A percentile compares a stretch with the other conserved stretches of the same genome.
phyloP scores from a whole-genome alignment of 2,329 filamentous ascomycete species.

The Diplodia scrobiculata region DNA sequence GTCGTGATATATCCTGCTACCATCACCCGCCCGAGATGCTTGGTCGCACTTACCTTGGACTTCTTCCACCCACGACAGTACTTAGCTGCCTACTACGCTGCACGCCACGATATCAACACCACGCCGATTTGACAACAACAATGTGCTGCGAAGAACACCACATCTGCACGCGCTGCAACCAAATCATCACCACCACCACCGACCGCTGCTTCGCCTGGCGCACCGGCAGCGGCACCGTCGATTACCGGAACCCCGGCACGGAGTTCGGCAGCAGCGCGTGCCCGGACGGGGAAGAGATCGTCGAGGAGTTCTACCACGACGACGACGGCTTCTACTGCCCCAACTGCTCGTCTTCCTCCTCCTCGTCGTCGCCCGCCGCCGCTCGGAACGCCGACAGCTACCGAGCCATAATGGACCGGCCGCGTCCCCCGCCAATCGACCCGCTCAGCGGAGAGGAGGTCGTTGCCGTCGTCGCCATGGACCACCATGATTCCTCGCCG shows the following conservation, averaged over 20 bases:
- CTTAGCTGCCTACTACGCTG: too few species aligned
- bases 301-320: slow-evolving; percentile 20
- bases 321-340: slow-evolving; percentile 17
- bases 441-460: slow-evolving; percentile 6
- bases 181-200: background rate
- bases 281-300: slow-evolving; percentile 21
- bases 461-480: background rate
- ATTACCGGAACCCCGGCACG: slow-evolving; percentile 12
- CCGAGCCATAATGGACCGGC: background rate
- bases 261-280: slow-evolving; percentile 12
- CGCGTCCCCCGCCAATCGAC: slow-evolving; percentile 1
- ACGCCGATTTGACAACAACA: background rate
- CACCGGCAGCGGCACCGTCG: background rate
- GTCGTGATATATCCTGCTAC: background rate
- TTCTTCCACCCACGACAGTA: background rate
- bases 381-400: background rate
- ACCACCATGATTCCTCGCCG: background rate
- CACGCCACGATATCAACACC: too few species aligned
- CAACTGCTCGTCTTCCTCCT: background rate
- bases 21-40: background rate
- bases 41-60: background rate
- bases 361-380: background rate
- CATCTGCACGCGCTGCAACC: slow-evolving; percentile 12
- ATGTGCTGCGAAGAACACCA: slow-evolving; percentile 23
- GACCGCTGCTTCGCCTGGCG: slow-evolving; percentile 13